Percentiles rank a stretch among this genome's conserved stretches.
Conservation (phyloP, 2,329 filamentous ascomycete species). For the Onygenales sp. region DNA sequence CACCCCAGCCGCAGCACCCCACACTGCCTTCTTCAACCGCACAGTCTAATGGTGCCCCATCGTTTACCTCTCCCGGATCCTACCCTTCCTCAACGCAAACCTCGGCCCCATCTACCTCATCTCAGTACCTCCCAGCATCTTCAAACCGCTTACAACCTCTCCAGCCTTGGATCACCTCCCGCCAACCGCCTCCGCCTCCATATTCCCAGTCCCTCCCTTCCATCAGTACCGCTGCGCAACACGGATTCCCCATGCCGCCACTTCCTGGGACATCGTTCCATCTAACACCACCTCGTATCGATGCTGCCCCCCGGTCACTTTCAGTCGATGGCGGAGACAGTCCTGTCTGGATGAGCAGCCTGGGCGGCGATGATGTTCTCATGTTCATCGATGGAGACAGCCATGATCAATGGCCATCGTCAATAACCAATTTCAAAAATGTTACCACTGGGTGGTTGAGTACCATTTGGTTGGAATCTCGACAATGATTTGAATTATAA, state of each 20-base stretch:
- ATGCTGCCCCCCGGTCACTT: background rate
- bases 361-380: slow-evolving; percentile 12
- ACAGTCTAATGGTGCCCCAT: slow-evolving; percentile 21
- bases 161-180: slow-evolving; percentile 28
- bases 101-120: slow-evolving; percentile 15
- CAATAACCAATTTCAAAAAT: background rate
- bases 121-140: slow-evolving; percentile 16
- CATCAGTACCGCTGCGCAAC: slow-evolving; percentile 30
- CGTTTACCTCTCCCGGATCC: slow-evolving; percentile 18
- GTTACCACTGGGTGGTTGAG: slow-evolving; percentile 7
- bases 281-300: background rate
- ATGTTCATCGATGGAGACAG: slow-evolving; percentile 10
- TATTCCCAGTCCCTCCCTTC: slow-evolving; percentile 14
- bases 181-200: slow-evolving; percentile 16
- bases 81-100: slow-evolving; percentile 14
- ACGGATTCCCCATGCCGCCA: slow-evolving; percentile 19
- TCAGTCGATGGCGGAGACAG: background rate
- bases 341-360: slow-evolving; percentile 5
- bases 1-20: slow-evolving; percentile 25
- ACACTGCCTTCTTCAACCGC: slow-evolving; percentile 14
- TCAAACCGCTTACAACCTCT: slow-evolving; percentile 30
- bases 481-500: background rate
- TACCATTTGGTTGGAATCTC: slow-evolving; percentile 5
- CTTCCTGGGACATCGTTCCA: slow-evolving; percentile 3
- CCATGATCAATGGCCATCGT: slow-evolving; percentile 8